Base-by-base conservation (phyloP, 2,329 filamentous ascomycete genomes). In the Fonsecaea monophora region DNA sequence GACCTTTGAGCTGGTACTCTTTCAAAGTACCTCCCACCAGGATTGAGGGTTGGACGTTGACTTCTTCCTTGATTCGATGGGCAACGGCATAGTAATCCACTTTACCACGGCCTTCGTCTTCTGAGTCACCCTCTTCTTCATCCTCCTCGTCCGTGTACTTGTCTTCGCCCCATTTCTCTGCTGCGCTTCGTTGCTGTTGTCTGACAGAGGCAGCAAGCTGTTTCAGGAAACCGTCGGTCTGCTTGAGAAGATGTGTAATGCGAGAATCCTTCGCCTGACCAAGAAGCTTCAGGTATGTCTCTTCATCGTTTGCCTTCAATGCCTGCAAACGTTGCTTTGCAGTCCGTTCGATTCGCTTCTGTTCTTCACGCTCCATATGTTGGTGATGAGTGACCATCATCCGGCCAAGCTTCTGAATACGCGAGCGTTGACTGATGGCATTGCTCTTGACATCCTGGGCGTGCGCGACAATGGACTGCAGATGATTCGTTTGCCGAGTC, bases 301-400 rank as follows among this genome's bases (percentile, higher is more conserved):
- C 95, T 82, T 99, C 95, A 79, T 99, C 95, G 88, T 99, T 96
- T 75, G 95, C 94, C 82, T 97, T 98, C 78, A 99, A 86, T 68
- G 95, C 95, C 80, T 98, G 94, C 72, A 99, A 89, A 97, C 95
- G 95, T 80, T 99, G 95, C 85, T 99, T 99, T 71, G 95, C 95
- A 9, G 94, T 99, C 71, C 95, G 88, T 82, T 99, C 95, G 72
- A 99, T 91, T 70, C 95, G 92, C 83, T 97, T 98, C 85, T 98
- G 94, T 82, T 99, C 95, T 84, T 99, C 95, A 82, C 97, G 97
- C 79, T 99, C 95, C 77, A 99, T 98, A 78, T 94, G 92, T 80
- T 94, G 91, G 79, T 99, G 95, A 68, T 97, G 94, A 65, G 86
- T 82, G 70, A 91, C 86, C 92, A 98, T 97, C 79, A 94, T 86